These are phyloP conservation scores for Acacia confusa DNA, from an alignment of 306 rosid genomes.

Conservation along the genomic window DNA sequence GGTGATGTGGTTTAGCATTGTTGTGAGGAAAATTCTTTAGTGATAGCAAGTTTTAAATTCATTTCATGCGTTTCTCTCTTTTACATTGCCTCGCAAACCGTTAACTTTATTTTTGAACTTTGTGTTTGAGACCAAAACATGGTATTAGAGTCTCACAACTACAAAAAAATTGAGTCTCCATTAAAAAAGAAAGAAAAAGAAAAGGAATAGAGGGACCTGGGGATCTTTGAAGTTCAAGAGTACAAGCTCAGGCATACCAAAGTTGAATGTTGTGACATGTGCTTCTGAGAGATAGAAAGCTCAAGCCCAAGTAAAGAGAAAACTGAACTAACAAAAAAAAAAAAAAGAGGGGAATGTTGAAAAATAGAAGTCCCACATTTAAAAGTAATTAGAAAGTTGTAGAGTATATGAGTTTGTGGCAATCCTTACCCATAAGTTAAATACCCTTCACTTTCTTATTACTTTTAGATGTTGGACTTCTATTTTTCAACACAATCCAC, in stretches of 20 bases:
- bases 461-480: background rate
- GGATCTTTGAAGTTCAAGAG: background rate
- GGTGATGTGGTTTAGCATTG: constrained; percentile 42
- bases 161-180: background rate
- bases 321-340: background rate
- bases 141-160: background rate
- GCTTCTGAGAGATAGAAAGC: background rate
- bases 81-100: background rate
- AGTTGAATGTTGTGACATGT: background rate
- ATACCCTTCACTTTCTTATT: background rate
- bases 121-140: background rate
- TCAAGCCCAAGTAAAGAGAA: background rate
- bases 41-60: background rate
- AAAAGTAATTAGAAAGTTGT: background rate
- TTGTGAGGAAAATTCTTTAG: constrained; percentile 1
- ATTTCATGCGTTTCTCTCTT: constrained; percentile 3
- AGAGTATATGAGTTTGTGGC: background rate
- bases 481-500: background rate
- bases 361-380: background rate
- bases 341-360: background rate
- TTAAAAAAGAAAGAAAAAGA: background rate
- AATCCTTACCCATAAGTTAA: background rate
- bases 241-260: background rate
- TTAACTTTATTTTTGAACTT: background rate
- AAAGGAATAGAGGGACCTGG: background rate